A percentile compares a stretch with the other conserved stretches of the same genome.
Evolutionary conservation across 2,329 filamentous ascomycete species (phyloP).

Genomic region (Fusarium sterilihyphosum): DNA sequence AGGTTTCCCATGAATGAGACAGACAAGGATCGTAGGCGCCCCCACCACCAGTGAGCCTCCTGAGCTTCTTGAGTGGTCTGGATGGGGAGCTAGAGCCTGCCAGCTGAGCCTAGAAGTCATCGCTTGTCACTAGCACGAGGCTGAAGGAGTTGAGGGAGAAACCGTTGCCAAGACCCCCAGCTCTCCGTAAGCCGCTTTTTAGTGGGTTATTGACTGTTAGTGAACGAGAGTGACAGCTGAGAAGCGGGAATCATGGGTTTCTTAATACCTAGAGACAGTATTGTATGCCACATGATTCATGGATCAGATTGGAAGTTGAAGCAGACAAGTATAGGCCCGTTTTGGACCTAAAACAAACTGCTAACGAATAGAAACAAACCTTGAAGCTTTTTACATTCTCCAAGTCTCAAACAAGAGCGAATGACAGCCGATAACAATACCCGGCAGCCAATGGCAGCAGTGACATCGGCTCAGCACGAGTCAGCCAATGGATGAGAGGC

Average conservation of each 20-base stretch:
- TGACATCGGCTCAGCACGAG: conserved; percentile 11
- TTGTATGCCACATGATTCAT: conserved; percentile 15
- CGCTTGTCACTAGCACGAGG: conserved; percentile 35
- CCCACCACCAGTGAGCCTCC: conserved; percentile 23
- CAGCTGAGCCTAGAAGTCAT: conserved; percentile 32
- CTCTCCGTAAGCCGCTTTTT: conserved; percentile 10
- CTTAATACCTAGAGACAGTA: not conserved
- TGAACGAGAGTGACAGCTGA: conserved; percentile 17
- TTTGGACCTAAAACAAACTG: conserved; percentile 2
- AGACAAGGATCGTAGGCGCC: conserved; percentile 5
- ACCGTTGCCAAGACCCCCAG: conserved; percentile 35
- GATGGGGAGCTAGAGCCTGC: conserved; percentile 22
- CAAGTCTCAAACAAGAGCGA: conserved; percentile 17
- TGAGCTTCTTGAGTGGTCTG: conserved; percentile 27
- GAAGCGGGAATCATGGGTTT: conserved; percentile 6
- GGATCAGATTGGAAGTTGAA: not conserved
- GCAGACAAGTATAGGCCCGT: not conserved
- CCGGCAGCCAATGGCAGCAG: conserved; percentile 24
- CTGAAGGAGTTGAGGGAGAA: conserved; percentile 18
- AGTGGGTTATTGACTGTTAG: not conserved
- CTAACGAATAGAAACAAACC: conserved; percentile 22
- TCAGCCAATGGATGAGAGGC: conserved; percentile 37
- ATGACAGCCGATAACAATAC: conserved; percentile 16
- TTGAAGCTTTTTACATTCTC: conserved; percentile 14
- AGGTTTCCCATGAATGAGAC: conserved; percentile 16